Evolutionary conservation across 495 filamentous ascomycete genomes (phyloP).

Genomic region (Daldinia vernicosa): DNA sequence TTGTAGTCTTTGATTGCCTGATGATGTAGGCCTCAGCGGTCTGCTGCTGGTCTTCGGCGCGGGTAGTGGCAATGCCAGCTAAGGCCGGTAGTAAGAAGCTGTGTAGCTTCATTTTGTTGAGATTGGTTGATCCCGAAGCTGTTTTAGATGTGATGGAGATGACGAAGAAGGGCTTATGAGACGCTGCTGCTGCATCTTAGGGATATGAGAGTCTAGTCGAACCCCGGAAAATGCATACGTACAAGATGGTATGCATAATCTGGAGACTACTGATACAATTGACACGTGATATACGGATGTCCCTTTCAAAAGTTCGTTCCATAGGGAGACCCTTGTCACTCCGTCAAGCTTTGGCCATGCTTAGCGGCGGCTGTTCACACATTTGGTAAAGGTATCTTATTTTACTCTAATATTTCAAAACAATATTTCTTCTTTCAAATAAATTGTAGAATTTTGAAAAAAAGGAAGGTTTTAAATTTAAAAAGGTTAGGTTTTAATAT

Average conservation of each 20-base stretch:
- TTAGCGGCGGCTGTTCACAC: no score
- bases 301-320: no score
- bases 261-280: background rate
- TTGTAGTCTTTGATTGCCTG: conserved; percentile 28
- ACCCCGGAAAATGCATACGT: background rate
- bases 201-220: conserved; percentile 6
- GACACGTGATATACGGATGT: conserved; percentile 19
- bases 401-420: no score
- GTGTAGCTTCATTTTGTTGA: conserved; percentile 45
- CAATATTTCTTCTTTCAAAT: no score
- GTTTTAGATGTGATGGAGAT: conserved; percentile 11
- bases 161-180: conserved; percentile 16
- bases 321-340: no score
- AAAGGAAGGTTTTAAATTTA: no score
- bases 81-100: conserved; percentile 52
- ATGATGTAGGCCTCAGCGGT: conserved; percentile 45
- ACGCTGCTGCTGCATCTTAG: conserved; percentile 11
- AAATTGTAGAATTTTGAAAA: no score
- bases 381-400: no score
- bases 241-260: background rate
- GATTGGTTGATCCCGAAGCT: conserved; percentile 18
- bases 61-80: conserved; percentile 47
- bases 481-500: no score
- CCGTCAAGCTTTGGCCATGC: no score
- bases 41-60: conserved; percentile 28